These are phyloP conservation scores for Zea mays DNA, from an alignment of 176 grass and related monocot genomes.

Conservation along the genomic window Zm-B73-REFERENCE-NAM-5.0 NC_050102.1:129486501-129487000, in stretches of 20 bases:
- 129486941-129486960: no score
- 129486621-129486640: background rate
- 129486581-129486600: conserved; percentile 1
- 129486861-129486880: background rate
- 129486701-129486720: background rate
- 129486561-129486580: background rate
- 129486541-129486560: background rate
- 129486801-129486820: background rate
- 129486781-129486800: background rate
- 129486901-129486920: conserved; percentile 44
- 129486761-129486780: background rate
- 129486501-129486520: background rate
- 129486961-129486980: no score
- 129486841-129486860: background rate
- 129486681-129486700: conserved; percentile 19
- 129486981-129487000: no score
- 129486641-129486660: background rate
- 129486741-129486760: background rate
- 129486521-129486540: background rate
- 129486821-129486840: background rate
- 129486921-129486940: background rate
- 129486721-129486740: background rate
- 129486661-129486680: background rate
- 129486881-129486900: conserved; percentile 27
- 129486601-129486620: background rate